Conservation (phyloP, 2,329 filamentous ascomycete species). For the Parasarocladium wereldwijsianum region DNA sequence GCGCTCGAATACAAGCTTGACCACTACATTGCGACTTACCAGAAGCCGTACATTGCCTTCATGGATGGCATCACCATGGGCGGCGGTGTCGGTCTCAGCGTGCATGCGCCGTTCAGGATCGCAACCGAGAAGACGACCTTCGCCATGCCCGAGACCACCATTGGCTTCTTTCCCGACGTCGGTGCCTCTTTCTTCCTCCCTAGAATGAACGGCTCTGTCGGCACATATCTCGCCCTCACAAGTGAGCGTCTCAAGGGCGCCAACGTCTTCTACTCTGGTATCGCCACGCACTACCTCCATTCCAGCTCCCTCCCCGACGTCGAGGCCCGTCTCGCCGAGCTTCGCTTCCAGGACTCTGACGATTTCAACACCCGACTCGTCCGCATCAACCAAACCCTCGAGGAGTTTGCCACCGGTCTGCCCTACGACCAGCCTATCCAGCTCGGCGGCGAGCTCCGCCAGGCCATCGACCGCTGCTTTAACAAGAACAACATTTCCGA, state of each 20-base stretch:
- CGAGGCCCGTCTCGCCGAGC: slow-evolving; percentile 73
- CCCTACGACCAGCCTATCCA: slow-evolving; percentile 58
- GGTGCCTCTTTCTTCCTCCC: slow-evolving; percentile 94
- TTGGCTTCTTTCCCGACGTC: slow-evolving; percentile 97
- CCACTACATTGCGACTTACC: slow-evolving; percentile 86
- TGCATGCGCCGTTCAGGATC: slow-evolving; percentile 92
- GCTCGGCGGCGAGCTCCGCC: slow-evolving; percentile 55
- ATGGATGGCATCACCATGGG: slow-evolving; percentile 99
- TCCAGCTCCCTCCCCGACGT: slow-evolving; percentile 72
- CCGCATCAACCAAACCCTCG: slow-evolving; percentile 74
- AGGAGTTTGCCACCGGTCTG: slow-evolving; percentile 79
- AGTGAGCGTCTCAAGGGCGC: slow-evolving; percentile 70
- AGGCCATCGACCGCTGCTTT: slow-evolving; percentile 78
- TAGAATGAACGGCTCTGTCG: slow-evolving; percentile 70
- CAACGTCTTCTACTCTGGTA: slow-evolving; percentile 77
- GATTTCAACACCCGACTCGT: slow-evolving; percentile 44
- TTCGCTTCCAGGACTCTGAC: slow-evolving; percentile 73
- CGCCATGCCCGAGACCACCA: slow-evolving; percentile 96
- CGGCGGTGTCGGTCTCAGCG: slow-evolving; percentile 82
- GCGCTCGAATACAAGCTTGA: slow-evolving; percentile 91
- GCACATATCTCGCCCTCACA: slow-evolving; percentile 87
- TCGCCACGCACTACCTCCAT: slow-evolving; percentile 94
- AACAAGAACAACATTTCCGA: slow-evolving; percentile 48
- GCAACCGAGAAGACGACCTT: slow-evolving; percentile 92
- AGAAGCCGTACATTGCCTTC: slow-evolving; percentile 84